Conservation (phyloP, 331 rosid species). For the Saraca asoca region DNA sequence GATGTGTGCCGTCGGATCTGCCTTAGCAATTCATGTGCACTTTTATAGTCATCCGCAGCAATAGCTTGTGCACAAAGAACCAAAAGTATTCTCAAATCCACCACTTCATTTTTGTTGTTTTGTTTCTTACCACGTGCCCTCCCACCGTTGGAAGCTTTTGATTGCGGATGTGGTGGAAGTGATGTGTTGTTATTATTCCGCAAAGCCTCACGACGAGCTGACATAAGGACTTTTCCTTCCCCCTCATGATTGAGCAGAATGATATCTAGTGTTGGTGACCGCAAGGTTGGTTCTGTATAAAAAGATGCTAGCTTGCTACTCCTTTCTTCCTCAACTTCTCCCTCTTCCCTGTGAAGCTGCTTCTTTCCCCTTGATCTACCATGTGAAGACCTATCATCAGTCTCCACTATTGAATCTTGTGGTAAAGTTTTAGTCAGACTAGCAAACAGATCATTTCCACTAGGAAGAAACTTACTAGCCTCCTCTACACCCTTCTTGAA, state of each 20-base stretch:
- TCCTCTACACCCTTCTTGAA: slow-evolving; percentile 87
- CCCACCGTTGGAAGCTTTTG: slow-evolving; percentile 41
- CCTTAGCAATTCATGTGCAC: slow-evolving; percentile 52
- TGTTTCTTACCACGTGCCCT: slow-evolving; percentile 60
- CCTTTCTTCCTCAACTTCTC: slow-evolving; percentile 63
- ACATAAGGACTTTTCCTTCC: slow-evolving; percentile 47
- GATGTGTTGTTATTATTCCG: slow-evolving; percentile 42
- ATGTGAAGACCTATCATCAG: slow-evolving; percentile 25
- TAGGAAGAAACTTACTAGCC: slow-evolving; percentile 82
- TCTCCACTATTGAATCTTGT: slow-evolving; percentile 32
- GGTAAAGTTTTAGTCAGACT: slow-evolving; percentile 37
- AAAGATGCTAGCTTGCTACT: slow-evolving; percentile 75
- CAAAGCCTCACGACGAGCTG: slow-evolving; percentile 62
- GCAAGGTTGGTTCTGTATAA: slow-evolving; percentile 61
- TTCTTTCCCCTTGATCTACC: slow-evolving; percentile 59
- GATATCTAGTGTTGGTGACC: slow-evolving; percentile 60
- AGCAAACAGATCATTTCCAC: slow-evolving; percentile 53
- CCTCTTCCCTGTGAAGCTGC: slow-evolving; percentile 52
- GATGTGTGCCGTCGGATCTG: slow-evolving; percentile 69
- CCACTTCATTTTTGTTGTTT: slow-evolving; percentile 49
- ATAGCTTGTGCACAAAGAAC: slow-evolving; percentile 76
- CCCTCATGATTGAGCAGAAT: slow-evolving; percentile 63
- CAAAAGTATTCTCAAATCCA: slow-evolving; percentile 65
- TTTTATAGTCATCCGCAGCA: slow-evolving; percentile 50
- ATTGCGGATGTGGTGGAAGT: slow-evolving; percentile 42